These are phyloP conservation scores for Fusarium metavorans DNA, from an alignment of 2,329 filamentous ascomycete genomes.

Conservation along the genomic window DNA sequence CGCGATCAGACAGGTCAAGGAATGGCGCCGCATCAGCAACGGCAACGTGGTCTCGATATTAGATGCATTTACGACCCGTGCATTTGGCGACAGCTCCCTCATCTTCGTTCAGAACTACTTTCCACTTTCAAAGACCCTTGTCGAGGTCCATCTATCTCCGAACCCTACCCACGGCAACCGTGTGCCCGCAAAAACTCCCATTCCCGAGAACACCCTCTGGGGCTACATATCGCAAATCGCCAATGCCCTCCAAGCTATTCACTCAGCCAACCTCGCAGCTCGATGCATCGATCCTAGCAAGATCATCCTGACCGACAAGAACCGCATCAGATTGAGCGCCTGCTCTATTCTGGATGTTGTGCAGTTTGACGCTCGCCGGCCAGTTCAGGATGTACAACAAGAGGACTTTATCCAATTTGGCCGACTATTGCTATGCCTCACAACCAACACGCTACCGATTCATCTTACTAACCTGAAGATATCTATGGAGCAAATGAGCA, in stretches of 20 bases:
- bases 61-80: constrained; percentile 92
- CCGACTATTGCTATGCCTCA: constrained; percentile 84
- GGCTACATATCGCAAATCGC: constrained; percentile 92
- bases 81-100: constrained; percentile 94
- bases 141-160: constrained; percentile 78
- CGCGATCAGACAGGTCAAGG: constrained; percentile 85
- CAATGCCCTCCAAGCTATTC: constrained; percentile 88
- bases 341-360: constrained; percentile 93
- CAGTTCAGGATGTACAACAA: constrained; percentile 82
- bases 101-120: constrained; percentile 96
- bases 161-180: constrained; percentile 56
- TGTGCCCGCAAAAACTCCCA: constrained; percentile 58
- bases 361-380: constrained; percentile 78
- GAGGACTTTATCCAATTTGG: constrained; percentile 90
- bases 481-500: constrained; percentile 80
- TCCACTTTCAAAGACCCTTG: constrained; percentile 88
- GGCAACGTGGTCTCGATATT: constrained; percentile 87
- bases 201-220: constrained; percentile 86
- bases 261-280: constrained; percentile 83
- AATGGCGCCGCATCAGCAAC: constrained; percentile 88
- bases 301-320: constrained; percentile 90
- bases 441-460: constrained; percentile 71
- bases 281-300: constrained; percentile 89
- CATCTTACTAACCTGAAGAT: constrained; percentile 73
- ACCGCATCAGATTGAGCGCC: constrained; percentile 86